Base-by-base conservation (phyloP, 352 stramenopile genomes). In the Pythium volutum region DNA sequence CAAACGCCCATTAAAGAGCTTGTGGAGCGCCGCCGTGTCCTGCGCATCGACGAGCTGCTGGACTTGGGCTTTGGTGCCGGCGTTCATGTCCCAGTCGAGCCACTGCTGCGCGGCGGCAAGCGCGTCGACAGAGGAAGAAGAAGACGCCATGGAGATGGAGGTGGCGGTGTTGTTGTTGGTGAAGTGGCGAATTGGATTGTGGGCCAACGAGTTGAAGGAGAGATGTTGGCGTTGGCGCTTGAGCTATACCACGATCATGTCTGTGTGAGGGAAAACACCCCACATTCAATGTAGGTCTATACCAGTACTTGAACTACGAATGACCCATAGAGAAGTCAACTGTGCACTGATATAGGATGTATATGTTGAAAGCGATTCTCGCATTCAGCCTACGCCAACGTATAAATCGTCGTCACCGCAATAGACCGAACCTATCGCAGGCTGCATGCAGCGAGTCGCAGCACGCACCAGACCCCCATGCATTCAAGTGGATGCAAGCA, bases 71-170 rank as follows among this genome's bases (percentile, higher is more conserved):
- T 85, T 88, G 25, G 89, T 97, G 56, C 66, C 75, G 33, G 61
- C 64, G 69, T 96, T 95, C 55, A 96, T 74, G 75, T 97, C 91
- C 89, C 88, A 96, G 15, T 69, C 59, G 49, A 85, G 67, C 82
- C 89, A 97, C 57, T 97, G 78, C 59, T 82, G 75, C 10, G 75
- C 85, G 39, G 73, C 67, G 7, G 57, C 45, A 57, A 93, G 62
- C 74, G 73, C 27, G 27, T 52, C 31, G 9, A 53, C 18, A 23
- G 43, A 20, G 23, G 47, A 36, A 29, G 36, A 29, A 2, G 56
- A 39, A 26, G 22, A 23, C 7, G 55, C 14, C 20, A 46, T 43
- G 43, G 45, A n/a, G 25, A 18, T 39, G 36, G 9, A 42, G 53
- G 10, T 5, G 20, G 42, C 22, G 25, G 4, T 48, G n/a, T n/a